phyloP scores from a whole-genome alignment of 768 basidiomycete genomes.

The Termitomyces sp. region DNA sequence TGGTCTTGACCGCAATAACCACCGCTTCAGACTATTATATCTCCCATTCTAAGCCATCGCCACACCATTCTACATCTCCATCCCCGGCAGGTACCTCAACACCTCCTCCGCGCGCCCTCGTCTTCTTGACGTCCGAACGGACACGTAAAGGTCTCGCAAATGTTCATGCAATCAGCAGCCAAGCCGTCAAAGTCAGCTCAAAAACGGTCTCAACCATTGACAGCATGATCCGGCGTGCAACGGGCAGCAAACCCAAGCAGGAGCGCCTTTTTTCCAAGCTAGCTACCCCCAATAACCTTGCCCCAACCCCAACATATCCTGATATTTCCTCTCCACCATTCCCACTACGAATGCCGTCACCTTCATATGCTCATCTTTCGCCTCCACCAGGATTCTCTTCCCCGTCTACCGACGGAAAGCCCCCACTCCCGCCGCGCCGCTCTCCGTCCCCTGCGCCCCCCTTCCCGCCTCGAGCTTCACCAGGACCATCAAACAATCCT shows the following conservation, averaged over 20 bases:
- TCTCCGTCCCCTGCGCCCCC: conserved; percentile 25
- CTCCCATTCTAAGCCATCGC: conserved; percentile 44
- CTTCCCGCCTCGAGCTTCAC: conserved; percentile 27
- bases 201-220: conserved; percentile 60
- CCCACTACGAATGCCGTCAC: conserved; percentile 16
- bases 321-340: conserved; percentile 1
- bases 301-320: conserved; percentile 1
- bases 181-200: conserved; percentile 61
- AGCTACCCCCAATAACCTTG: conserved; percentile 3
- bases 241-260: conserved; percentile 39
- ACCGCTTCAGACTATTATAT: conserved; percentile 60
- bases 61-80: conserved; percentile 26
- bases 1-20: conserved; percentile 56
- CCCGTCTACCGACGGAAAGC: conserved; percentile 13
- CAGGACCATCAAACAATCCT: conserved; percentile 6
- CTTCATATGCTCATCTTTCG: conserved; percentile 9
- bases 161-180: conserved; percentile 59
- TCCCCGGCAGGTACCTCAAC: conserved; percentile 8
- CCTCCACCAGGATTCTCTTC: conserved; percentile 15
- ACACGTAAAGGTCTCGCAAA: conserved; percentile 52
- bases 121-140: conserved; percentile 53
- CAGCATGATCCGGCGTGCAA: conserved; percentile 48
- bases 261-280: conserved; percentile 10
- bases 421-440: conserved; percentile 26
- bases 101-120: conserved; percentile 39